Conservation (phyloP, 257 asterid species). For the Solanum infundibuliforme region DNA sequence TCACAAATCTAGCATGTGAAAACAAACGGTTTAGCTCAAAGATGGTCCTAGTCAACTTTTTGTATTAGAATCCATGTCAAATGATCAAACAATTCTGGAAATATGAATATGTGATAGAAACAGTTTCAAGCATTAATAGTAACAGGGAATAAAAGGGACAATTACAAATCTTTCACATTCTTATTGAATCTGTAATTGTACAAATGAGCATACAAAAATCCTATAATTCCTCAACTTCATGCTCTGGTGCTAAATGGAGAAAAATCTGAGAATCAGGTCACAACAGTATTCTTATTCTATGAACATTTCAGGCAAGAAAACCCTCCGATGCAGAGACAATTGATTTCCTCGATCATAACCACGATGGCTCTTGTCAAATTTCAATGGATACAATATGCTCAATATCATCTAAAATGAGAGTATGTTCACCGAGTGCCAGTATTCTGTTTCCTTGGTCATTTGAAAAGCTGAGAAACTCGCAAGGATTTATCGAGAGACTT, state of each 20-base stretch:
- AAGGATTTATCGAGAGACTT: conserved; percentile 55
- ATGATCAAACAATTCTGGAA: not conserved
- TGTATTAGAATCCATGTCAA: not conserved
- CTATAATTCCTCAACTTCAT: not conserved
- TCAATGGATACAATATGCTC: conserved; percentile 47
- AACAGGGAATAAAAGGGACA: not conserved
- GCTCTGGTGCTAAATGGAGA: not conserved
- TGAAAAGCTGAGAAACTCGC: conserved; percentile 72
- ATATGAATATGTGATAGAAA: not conserved
- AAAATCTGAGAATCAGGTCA: not conserved
- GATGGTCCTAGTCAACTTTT: not conserved
- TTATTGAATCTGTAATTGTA: not conserved
- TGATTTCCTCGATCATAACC: not conserved
- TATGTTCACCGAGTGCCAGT: conserved; percentile 67
- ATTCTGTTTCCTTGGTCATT: conserved; percentile 50
- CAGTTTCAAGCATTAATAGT: not conserved
- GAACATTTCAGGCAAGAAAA: not conserved
- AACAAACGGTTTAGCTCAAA: too few relatives aligned
- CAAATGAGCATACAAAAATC: not conserved
- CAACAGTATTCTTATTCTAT: not conserved
- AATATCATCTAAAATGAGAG: conserved; percentile 32
- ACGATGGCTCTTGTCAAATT: conserved; percentile 5
- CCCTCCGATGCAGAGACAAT: not conserved
- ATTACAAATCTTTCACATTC: not conserved
- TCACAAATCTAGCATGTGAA: not conserved